Evolutionary conservation across 257 asterid species (phyloP).

Genomic region (Rhazya stricta): DNA sequence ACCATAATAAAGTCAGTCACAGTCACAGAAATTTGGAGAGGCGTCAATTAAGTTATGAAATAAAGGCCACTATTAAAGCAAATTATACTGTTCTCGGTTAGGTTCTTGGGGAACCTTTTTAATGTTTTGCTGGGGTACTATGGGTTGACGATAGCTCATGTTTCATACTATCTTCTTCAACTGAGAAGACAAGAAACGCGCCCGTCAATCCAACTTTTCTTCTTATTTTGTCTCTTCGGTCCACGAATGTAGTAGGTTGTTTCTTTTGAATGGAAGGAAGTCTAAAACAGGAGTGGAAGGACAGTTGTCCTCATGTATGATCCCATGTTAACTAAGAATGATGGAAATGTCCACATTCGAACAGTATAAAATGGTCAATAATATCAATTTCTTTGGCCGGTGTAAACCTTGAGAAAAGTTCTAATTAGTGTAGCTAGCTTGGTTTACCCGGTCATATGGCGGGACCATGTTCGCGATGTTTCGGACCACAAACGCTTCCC

Average conservation of each 20-base stretch:
- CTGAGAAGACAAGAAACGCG: too few relatives aligned
- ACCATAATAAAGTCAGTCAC: background rate
- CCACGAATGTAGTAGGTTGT: background rate
- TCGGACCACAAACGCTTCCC: slow-evolving; percentile 47
- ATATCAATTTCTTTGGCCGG: background rate
- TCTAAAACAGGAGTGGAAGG: background rate
- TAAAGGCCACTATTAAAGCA: background rate
- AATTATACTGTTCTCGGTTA: background rate
- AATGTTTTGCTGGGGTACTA: background rate
- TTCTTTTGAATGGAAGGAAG: background rate
- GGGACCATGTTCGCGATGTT: slow-evolving; percentile 57
- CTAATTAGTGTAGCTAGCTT: background rate
- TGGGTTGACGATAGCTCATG: background rate
- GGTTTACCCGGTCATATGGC: slow-evolving; percentile 38
- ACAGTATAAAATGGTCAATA: background rate
- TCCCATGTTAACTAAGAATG: background rate
- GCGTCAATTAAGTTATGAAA: background rate
- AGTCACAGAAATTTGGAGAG: background rate
- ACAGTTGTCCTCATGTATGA: background rate
- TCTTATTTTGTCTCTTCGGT: background rate
- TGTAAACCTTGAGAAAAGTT: background rate
- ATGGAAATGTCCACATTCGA: background rate
- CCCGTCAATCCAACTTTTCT: too few relatives aligned
- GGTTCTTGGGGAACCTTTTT: background rate
- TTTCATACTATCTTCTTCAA: background rate